phyloP scores from a whole-genome alignment of 805 yeast species.

The Candida hispaniensis region DNA sequence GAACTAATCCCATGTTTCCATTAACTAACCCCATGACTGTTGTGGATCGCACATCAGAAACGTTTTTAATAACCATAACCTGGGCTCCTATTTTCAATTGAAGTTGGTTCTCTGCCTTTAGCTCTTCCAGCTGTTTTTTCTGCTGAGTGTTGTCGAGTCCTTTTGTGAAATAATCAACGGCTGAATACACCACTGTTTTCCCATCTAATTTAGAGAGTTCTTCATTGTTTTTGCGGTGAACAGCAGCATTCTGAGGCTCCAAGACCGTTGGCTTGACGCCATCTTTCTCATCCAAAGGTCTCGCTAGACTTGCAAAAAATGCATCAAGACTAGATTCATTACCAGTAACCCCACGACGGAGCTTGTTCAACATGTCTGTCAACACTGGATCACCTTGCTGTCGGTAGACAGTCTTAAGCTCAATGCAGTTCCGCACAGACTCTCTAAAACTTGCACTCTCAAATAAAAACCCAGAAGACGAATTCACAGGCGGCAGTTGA shows the following conservation, averaged over 20 bases:
- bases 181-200: constrained; percentile 33
- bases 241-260: constrained; percentile 76
- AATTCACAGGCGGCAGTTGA: constrained; percentile 81
- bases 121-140: constrained; percentile 35
- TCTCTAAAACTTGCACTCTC: constrained; percentile 62
- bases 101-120: constrained; percentile 60
- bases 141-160: constrained; percentile 20
- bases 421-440: constrained; percentile 49
- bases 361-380: constrained; percentile 67
- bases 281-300: constrained; percentile 49
- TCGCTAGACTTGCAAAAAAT: constrained; percentile 41
- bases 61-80: constrained; percentile 78
- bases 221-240: constrained; percentile 56
- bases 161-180: constrained; percentile 35
- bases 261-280: constrained; percentile 84
- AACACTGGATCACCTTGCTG: constrained; percentile 61
- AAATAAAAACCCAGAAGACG: constrained; percentile 42
- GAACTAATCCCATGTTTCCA: constrained; percentile 75
- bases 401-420: constrained; percentile 71
- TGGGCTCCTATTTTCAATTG: constrained; percentile 76
- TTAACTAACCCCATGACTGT: constrained; percentile 69
- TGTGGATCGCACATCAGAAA: constrained; percentile 33
- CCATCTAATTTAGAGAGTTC: constrained; percentile 45
- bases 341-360: constrained; percentile 51
- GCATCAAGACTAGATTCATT: constrained; percentile 39